Evolutionary conservation across 2,329 filamentous ascomycete genomes (phyloP), one percentile per base, ranked within the genome.

Genomic region (Exophiala lecanii-corni): DNA sequence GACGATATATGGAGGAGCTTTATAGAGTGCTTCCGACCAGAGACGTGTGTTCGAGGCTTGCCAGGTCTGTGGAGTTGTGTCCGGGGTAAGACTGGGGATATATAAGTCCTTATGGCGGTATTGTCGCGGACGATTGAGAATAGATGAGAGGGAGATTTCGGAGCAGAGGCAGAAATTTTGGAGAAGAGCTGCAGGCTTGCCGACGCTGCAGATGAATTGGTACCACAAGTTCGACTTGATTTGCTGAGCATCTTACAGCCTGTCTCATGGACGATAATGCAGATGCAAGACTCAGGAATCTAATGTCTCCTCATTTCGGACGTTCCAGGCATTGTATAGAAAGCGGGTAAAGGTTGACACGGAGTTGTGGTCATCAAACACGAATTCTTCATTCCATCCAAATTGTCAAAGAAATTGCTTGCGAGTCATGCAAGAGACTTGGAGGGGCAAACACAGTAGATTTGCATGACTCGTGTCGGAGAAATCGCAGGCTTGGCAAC

Each of bases 231-330:
- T 43, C 43, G 41, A 39, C 39, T 36, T 39, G 43, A 45, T 45
- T 46, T 49, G 40, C 49, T 51, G 39, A 46, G 45, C 49, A 51
- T 51, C 20, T 46, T 36, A 43, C 32, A 34, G 32, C 39, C 17
- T 18, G 12, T 21, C 16, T 21, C 42, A 43, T 12, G 12, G 23
- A 7, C 23, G 23, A 26, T 26, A 7, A 26, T 26, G 23, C 23
- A 26, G 6, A 26, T 26, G 23, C 23, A 26, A 26, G 23, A 26
- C 12, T 7, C 6, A 26, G 23, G 12, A 26, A 26, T 26, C 23
- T 26, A 26, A 6, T 7, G 12, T 26, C 23, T 26, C 23, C 23
- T 26, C 23, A 26, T 26, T 12, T 26, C 23, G 12, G 13, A 19
- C 19, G 33, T 18, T 5, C 10, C 13, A 35, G 19, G 9, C 33